Evolutionary conservation across 164 flowering plant species (phyloP).

Genomic region (Aristolochia contorta): DNA sequence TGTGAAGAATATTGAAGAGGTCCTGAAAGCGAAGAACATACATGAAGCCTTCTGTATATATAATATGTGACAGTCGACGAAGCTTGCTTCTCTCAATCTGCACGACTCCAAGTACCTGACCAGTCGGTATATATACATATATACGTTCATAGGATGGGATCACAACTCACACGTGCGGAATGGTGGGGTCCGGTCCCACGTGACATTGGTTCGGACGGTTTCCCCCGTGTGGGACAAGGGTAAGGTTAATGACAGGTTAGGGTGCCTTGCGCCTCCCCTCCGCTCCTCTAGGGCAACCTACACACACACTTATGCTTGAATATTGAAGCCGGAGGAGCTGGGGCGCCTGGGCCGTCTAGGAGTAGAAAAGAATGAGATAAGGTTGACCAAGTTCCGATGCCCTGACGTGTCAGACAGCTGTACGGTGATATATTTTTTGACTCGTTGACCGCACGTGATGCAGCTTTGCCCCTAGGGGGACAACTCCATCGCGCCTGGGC

Average conservation of each 20-base stretch:
- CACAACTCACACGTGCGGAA: no score
- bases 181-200: not conserved
- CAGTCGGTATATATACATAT: no score
- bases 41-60: no score
- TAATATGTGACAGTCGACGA: no score
- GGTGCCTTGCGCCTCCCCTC: not conserved
- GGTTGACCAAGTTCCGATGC: conserved; percentile 5
- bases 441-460: conserved; percentile 2
- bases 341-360: no score
- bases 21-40: no score
- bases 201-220: not conserved
- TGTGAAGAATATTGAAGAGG: no score
- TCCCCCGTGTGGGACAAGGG: not conserved
- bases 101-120: no score
- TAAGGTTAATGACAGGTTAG: no score
- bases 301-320: not conserved
- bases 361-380: not conserved
- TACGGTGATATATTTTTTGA: conserved; percentile 1
- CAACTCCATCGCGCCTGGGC: not conserved
- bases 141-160: no score
- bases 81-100: no score
- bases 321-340: no score
- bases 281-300: not conserved
- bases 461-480: not conserved
- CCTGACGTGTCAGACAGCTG: conserved; percentile 6